Evolutionary conservation across 2,329 filamentous ascomycete species (phyloP).

Genomic region (Verruconis gallopava): DNA sequence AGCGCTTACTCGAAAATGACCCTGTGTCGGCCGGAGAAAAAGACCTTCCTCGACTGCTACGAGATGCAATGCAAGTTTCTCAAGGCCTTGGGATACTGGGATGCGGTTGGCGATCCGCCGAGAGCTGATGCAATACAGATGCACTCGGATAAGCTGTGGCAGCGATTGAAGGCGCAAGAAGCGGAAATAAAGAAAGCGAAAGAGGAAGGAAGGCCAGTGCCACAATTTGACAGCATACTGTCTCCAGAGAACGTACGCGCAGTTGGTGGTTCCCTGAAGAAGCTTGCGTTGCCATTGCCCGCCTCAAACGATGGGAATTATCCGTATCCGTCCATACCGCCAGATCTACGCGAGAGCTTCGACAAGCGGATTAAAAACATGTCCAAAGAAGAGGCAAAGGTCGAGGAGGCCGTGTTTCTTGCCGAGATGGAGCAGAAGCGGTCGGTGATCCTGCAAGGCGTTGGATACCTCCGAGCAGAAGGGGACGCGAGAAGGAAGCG

Average conservation of each 20-base stretch:
- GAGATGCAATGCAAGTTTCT: conserved; percentile 83
- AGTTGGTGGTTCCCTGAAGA: not conserved
- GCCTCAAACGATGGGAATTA: not conserved
- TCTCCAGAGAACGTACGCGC: conserved; percentile 13
- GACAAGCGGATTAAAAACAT: conserved; percentile 5
- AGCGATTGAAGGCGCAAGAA: conserved; percentile 77
- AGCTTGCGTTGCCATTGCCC: not conserved
- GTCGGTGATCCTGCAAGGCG: not conserved
- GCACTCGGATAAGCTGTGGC: conserved; percentile 85
- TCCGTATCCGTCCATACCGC: not conserved
- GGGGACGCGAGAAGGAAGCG: not conserved
- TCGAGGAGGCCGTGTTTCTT: conserved; percentile 8
- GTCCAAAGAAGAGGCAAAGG: conserved; percentile 1
- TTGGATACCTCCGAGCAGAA: conserved; percentile 3
- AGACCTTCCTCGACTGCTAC: conserved; percentile 74
- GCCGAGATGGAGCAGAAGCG: conserved; percentile 7
- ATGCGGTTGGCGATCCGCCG: conserved; percentile 49
- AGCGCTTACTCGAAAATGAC: conserved; percentile 55
- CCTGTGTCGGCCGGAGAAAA: conserved; percentile 69
- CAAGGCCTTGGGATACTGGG: conserved; percentile 78
- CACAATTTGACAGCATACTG: conserved; percentile 47
- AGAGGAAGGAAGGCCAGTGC: conserved; percentile 38
- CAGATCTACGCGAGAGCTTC: not conserved
- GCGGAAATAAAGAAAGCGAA: conserved; percentile 56
- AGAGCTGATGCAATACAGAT: conserved; percentile 81